Percentiles rank a stretch among this genome's conserved stretches.
phyloP scores from a whole-genome alignment of 805 yeast genomes.

The Candida gorgasii region DNA sequence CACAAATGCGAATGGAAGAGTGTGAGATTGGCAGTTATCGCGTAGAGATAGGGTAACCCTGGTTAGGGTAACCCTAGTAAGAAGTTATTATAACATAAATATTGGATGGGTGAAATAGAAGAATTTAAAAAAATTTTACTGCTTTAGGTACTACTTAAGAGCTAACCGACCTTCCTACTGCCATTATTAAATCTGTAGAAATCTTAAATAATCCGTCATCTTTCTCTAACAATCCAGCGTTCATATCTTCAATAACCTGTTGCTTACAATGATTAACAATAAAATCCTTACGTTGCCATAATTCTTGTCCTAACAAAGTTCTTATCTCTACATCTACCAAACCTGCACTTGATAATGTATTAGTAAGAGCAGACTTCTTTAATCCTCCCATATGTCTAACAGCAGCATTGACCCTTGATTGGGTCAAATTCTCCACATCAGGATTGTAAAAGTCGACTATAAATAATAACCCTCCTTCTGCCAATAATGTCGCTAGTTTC shows the following conservation, averaged over 20 bases:
- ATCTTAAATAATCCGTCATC: slow-evolving; percentile 17
- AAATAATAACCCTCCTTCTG: slow-evolving; percentile 33
- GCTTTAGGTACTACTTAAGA: no score
- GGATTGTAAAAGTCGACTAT: slow-evolving; percentile 42
- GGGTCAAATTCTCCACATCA: slow-evolving; percentile 19
- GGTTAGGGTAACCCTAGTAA: background rate
- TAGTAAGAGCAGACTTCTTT: slow-evolving; percentile 22
- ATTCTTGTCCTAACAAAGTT: background rate
- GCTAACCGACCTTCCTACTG: slow-evolving; percentile 21
- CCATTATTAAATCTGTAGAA: slow-evolving; percentile 25
- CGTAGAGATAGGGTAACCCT: no score
- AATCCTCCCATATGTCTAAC: slow-evolving; percentile 37
- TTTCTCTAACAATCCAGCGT: slow-evolving; percentile 17
- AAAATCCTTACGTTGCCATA: slow-evolving; percentile 29
- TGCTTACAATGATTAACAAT: slow-evolving; percentile 25
- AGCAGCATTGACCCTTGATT: slow-evolving; percentile 10
- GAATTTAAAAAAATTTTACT: no score
- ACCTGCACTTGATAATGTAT: slow-evolving; percentile 23
- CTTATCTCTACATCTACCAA: slow-evolving; percentile 22
- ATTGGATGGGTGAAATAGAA: no score
- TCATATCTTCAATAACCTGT: slow-evolving; percentile 14
- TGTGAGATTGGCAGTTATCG: no score
- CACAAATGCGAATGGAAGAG: background rate
- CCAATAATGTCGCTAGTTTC: slow-evolving; percentile 33
- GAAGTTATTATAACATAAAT: no score